Conservation (phyloP, 2,329 filamentous ascomycete species). For the Claviceps arundinis region DNA sequence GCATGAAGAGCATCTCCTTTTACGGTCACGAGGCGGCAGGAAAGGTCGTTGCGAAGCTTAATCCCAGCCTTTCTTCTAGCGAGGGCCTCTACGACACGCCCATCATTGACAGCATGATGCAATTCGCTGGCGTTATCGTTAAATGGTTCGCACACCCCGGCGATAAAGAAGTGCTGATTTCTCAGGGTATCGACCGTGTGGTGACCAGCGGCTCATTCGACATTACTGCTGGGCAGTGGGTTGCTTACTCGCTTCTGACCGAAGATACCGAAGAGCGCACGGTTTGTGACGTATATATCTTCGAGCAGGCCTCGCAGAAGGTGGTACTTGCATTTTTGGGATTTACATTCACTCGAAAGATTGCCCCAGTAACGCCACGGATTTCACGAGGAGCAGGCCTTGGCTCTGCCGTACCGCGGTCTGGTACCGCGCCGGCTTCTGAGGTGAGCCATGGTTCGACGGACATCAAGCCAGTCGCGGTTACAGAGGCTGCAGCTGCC, state of each 20-base stretch:
- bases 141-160: neutral
- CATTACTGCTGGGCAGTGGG: neutral
- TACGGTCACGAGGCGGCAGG: neutral
- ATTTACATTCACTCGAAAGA: neutral
- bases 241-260: neutral
- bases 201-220: neutral
- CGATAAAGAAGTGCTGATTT: neutral
- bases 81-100: neutral
- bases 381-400: too few species aligned
- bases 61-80: neutral
- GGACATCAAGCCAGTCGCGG: neutral
- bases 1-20: neutral
- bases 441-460: too few species aligned
- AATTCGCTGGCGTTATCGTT: neutral
- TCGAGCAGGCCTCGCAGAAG: neutral
- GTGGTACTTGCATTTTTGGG: neutral
- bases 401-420: neutral
- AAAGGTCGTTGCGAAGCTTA: neutral
- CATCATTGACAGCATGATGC: slow-evolving; percentile 1
- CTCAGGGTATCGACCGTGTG: neutral
- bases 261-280: neutral
- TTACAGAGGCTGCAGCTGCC: too few species aligned
- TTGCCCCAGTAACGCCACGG: neutral
- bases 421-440: neutral
- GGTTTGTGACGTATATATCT: neutral